Base-by-base conservation (phyloP, 2,329 filamentous ascomycete genomes). In the Pseudogymnoascus sp. region DNA sequence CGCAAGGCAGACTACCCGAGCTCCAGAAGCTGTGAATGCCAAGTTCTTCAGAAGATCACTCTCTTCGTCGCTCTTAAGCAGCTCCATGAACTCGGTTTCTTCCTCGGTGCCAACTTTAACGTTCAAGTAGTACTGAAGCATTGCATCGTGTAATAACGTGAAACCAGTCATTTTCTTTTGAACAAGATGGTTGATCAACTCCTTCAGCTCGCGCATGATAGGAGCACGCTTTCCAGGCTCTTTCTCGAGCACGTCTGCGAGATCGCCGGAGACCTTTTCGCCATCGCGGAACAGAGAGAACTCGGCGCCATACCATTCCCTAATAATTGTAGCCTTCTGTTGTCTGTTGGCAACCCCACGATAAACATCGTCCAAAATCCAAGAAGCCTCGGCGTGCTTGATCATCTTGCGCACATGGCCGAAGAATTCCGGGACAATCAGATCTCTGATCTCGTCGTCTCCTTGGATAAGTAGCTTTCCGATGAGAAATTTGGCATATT, bases 321-420 rank as follows among this genome's bases (percentile, higher is more conserved):
- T 84, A 64, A 99, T 81, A 64, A 99, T 81, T 58, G 84, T 84
- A 35, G 89, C 88, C 77, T 93, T 96, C 73, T 99, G 94, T 69
- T 90, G 83, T 71, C 87, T 86, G 22, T 89, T 94, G 8, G 93
- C 92, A 63, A 93, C 87, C 58, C 88, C 89, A 65, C 94, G 86
- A 79, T 97, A 99, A 68, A 97, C 89, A 75, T 99, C 94, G 74
- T 99, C 95, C 42, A 99, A 80, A 69, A 99, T 97, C 92, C 94
- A 99, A 41, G 91, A 92, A 33, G 91, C 94, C 76, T 99, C 95
- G 1, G 93, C 85, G 76, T 99, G 94, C 75, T 96, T 94, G 74
- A 97, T 97, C 72, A 97, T 80, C 71, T 92, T 90, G 72, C 91
- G 89, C 66, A 97, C 90, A 74, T 93, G 87, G 63, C 94, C 92